These are phyloP conservation scores for Trichoderma harzianum DNA, from an alignment of 2,329 filamentous ascomycete species.

Conservation along the genomic window DNA sequence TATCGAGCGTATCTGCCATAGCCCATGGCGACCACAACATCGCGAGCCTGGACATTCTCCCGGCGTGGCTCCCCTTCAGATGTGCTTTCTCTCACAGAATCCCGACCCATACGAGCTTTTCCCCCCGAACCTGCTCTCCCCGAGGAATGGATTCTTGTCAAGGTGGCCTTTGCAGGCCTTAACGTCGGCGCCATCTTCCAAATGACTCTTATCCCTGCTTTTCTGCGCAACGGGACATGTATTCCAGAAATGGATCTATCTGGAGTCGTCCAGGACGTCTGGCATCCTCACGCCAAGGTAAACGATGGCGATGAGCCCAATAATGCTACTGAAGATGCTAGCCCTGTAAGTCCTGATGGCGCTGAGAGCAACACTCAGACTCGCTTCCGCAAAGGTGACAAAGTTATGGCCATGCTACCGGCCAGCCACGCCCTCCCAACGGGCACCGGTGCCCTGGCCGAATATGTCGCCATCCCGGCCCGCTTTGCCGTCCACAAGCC, in stretches of 20 bases:
- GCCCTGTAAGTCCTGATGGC: background rate
- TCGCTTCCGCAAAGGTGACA: conserved; percentile 31
- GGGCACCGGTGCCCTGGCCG: conserved; percentile 39
- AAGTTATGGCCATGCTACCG: conserved; percentile 39
- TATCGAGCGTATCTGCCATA: background rate
- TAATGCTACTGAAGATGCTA: background rate
- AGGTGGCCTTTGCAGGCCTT: conserved; percentile 42
- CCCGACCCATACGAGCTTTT: conserved; percentile 25
- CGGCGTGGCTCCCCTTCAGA: conserved; percentile 28
- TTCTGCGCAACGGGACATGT: conserved; percentile 34
- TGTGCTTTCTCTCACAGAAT: conserved; percentile 26
- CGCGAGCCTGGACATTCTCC: conserved; percentile 30
- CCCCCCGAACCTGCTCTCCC: conserved; percentile 27
- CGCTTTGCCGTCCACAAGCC: conserved; percentile 35
- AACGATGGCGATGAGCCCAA: background rate
- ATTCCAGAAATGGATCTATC: conserved; percentile 45
- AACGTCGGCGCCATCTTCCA: conserved; percentile 43
- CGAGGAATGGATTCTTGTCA: conserved; percentile 39
- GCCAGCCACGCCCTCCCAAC: conserved; percentile 32
- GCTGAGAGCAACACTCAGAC: conserved; percentile 8
- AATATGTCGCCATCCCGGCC: conserved; percentile 37
- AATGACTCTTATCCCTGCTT: conserved; percentile 39
- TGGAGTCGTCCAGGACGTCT: conserved; percentile 38
- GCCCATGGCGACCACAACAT: conserved; percentile 12
- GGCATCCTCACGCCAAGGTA: conserved; percentile 24